phyloP scores from a whole-genome alignment of 371 early-diverging fungal genomes.

The Syncephalastrum contaminatum region DNA sequence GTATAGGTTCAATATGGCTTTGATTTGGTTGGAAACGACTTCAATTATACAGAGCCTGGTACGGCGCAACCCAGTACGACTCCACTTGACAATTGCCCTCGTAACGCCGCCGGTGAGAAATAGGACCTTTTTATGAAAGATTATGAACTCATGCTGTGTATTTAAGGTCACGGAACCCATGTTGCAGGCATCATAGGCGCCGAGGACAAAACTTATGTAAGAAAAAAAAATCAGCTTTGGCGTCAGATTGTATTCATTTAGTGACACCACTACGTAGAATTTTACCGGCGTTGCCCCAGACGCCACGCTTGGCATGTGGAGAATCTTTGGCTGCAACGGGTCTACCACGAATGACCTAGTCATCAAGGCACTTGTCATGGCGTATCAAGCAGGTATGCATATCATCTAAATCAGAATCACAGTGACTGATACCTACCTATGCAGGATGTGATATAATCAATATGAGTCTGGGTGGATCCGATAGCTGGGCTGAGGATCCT shows the following conservation, averaged over 20 bases:
- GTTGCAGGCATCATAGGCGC: slow-evolving; percentile 68
- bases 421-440: neutral
- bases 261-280: slow-evolving; percentile 20
- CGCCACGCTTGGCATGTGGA: slow-evolving; percentile 59
- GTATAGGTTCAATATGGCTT: slow-evolving; percentile 38
- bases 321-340: slow-evolving; percentile 71
- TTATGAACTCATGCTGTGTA: neutral
- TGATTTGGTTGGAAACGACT: slow-evolving; percentile 54
- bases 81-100: slow-evolving; percentile 11
- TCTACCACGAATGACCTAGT: slow-evolving; percentile 64
- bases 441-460: slow-evolving; percentile 62
- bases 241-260: no score
- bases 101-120: slow-evolving; percentile 8
- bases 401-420: neutral
- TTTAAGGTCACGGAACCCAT: slow-evolving; percentile 58
- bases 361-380: slow-evolving; percentile 63
- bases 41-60: slow-evolving; percentile 5
- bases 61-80: slow-evolving; percentile 3
- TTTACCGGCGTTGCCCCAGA: slow-evolving; percentile 69
- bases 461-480: slow-evolving; percentile 70
- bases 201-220: slow-evolving; percentile 34
- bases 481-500: slow-evolving; percentile 59
- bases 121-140: neutral
- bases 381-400: slow-evolving; percentile 59
- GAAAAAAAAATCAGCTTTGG: neutral